A percentile compares a stretch with the other conserved stretches of the same genome.
Evolutionary conservation across 208 protist species (phyloP).

Genomic region (Leishmania martiniquensis): DNA sequence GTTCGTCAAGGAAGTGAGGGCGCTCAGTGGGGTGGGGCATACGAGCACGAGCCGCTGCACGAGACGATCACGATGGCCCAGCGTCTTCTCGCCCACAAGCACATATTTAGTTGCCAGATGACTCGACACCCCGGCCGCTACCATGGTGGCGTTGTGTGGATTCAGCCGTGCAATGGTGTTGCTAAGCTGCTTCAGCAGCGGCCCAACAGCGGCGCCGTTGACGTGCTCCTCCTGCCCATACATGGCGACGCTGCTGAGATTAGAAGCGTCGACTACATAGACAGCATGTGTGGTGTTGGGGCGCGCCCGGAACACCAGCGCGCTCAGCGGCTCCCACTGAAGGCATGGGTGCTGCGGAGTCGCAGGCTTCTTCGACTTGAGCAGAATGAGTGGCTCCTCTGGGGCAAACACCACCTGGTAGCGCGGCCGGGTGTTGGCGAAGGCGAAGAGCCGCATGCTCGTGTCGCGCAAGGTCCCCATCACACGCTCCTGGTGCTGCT

Average conservation of each 20-base stretch:
- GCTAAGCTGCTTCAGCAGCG: constrained; percentile 57
- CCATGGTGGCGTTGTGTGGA: constrained; percentile 69
- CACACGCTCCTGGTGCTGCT: constrained; percentile 54
- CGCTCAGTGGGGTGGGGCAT: constrained; percentile 48
- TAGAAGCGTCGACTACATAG: constrained; percentile 69
- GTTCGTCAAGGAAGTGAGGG: constrained; percentile 22
- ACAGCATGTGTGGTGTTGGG: constrained; percentile 81
- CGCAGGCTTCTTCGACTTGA: constrained; percentile 58
- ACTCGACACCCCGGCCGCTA: constrained; percentile 69
- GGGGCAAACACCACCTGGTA: constrained; percentile 81
- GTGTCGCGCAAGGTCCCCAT: constrained; percentile 65
- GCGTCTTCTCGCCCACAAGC: constrained; percentile 69
- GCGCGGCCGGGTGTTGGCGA: constrained; percentile 61
- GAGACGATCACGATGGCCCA: constrained; percentile 74
- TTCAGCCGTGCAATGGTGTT: constrained; percentile 76
- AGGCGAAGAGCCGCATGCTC: constrained; percentile 75
- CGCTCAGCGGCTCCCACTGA: constrained; percentile 72
- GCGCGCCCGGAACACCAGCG: constrained; percentile 49
- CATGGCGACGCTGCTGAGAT: constrained; percentile 33
- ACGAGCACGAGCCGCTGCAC: constrained; percentile 64
- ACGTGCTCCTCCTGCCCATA: constrained; percentile 59
- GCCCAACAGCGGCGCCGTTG: constrained; percentile 48
- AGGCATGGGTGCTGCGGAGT: constrained; percentile 64
- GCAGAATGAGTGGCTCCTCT: constrained; percentile 68
- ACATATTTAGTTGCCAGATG: constrained; percentile 72